Evolutionary conservation across 176 grass and related monocot genomes (phyloP), one percentile per base, ranked within the genome.

Genomic region (Puccinellia tenuiflora): DNA sequence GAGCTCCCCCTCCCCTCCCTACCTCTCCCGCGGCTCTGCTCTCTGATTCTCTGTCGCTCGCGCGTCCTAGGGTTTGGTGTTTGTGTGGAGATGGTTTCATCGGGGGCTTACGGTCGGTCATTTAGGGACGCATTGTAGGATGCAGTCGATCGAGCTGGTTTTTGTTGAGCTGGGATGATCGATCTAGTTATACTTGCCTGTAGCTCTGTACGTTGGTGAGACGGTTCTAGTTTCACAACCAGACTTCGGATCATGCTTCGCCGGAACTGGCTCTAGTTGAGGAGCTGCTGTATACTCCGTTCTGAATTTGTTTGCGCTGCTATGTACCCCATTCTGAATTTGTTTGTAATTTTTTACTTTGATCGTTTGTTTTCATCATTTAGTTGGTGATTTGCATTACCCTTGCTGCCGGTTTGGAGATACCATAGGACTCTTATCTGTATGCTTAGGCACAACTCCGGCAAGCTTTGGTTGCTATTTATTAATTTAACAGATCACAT

Each of bases 1-100:
- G 56, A 83, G 92, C 84, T 42, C 28, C 42, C 61, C 22, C 75
- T n/a, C 25, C 20, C 45, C 28, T 31, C 61, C 22, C 75, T n/a
- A 21, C 20, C 45, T 79, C 28, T 61, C 37, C 74, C 20, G 25
- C 24, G 9, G 3, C 62, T 66, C 17, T 66, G 12, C 35, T 3
- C 30, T 66, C 62, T 10, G 22, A 16, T 71, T 17, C 68, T 9
- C 40, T 15, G 0, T 38, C 12, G 21, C 65, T 15, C 2, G 6
- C 30, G 20, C n/a, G 52, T 68, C 0, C 18, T 86, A 88, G 61
- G 85, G 59, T 80, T 86, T 16, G 20, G 17, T 31, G 10, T 9
- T 40, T 39, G 3, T 3, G 6, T 55, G 16, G 66, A 29, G 28
- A 68, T 30, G 68, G 4, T 40, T 81, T 35, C 8, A 10, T 65